Evolutionary conservation across 2,329 filamentous ascomycete genomes (phyloP).

Genomic region (Lithohypha guttulata): DNA sequence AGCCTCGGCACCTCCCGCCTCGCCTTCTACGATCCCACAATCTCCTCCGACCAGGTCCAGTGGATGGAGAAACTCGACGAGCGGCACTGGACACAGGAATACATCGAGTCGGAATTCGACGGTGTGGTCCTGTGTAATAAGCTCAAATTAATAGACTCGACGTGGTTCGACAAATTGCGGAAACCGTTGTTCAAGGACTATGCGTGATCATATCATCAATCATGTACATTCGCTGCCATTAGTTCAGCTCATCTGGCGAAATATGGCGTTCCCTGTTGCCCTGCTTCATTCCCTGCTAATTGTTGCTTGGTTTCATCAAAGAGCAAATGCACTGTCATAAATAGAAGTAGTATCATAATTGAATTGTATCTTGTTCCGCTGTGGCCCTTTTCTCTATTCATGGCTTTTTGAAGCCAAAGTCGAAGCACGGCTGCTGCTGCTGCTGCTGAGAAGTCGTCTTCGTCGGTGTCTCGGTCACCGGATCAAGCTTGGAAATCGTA

Average conservation of each 20-base stretch:
- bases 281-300: too few species aligned
- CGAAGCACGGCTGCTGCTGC: neutral
- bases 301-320: too few species aligned
- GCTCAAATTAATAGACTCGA: neutral
- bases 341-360: too few species aligned
- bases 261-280: too few species aligned
- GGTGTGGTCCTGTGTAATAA: constrained; percentile 3
- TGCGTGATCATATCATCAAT: neutral
- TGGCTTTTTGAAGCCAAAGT: neutral
- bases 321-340: too few species aligned
- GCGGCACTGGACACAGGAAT: neutral
- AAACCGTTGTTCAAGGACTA: constrained; percentile 2
- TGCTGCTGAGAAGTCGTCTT: neutral
- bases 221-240: too few species aligned
- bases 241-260: too few species aligned
- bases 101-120: constrained; percentile 4
- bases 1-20: constrained; percentile 9
- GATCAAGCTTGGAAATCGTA: neutral
- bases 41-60: constrained; percentile 4
- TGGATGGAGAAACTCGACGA: constrained; percentile 16
- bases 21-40: constrained; percentile 13
- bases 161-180: neutral
- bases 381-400: too few species aligned
- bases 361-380: too few species aligned
- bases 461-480: neutral